Conservation (phyloP, 345 rosid species). For the Brassica nigra region DNA sequence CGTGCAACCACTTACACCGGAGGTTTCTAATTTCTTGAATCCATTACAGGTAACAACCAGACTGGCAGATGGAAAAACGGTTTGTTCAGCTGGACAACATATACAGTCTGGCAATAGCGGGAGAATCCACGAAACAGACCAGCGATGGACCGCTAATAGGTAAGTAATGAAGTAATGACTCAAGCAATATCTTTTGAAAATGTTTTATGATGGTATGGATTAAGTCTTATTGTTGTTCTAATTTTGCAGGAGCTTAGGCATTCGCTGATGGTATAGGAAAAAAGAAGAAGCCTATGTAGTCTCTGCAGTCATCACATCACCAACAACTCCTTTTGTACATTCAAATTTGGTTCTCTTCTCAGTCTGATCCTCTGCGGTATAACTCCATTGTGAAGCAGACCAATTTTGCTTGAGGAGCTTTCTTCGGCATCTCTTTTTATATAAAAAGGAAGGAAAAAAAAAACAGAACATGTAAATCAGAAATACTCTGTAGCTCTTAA, state of each 20-base stretch:
- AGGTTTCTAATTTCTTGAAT: not conserved
- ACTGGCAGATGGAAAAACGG: constrained; percentile 42
- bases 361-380: not conserved
- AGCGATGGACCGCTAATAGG: constrained; percentile 48
- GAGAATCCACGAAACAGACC: constrained; percentile 43
- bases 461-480: constrained; percentile 29
- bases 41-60: constrained; percentile 42
- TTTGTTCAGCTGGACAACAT: constrained; percentile 43
- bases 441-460: not conserved
- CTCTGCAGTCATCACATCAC: constrained; percentile 12
- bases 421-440: not conserved
- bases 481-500: constrained; percentile 22
- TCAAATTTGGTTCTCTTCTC: constrained; percentile 23
- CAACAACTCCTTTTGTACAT: constrained; percentile 31
- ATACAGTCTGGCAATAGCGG: constrained; percentile 43
- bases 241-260: constrained; percentile 57
- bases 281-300: not conserved
- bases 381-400: not conserved
- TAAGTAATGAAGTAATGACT: constrained; percentile 25
- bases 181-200: not conserved
- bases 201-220: not conserved
- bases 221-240: not conserved
- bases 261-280: constrained; percentile 46
- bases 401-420: not conserved
- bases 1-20: not conserved